Conservation (phyloP, 2,329 filamentous ascomycete species). For the Anisogramma anomala region DNA sequence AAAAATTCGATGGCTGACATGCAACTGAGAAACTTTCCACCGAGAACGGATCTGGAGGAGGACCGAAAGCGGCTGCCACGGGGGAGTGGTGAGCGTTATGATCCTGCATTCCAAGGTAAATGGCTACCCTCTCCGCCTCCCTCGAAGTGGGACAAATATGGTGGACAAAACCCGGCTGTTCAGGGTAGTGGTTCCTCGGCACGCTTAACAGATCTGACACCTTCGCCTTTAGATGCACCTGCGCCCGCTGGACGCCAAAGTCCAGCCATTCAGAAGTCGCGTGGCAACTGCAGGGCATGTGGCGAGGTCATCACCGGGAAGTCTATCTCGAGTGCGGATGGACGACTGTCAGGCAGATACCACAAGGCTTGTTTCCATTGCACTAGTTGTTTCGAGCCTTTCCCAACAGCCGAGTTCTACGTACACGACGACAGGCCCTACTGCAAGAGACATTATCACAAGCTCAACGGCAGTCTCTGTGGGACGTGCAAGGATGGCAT, state of each 20-base stretch:
- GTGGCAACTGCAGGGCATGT: conserved; percentile 78
- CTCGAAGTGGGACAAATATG: conserved; percentile 5
- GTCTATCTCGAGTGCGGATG: conserved; percentile 87
- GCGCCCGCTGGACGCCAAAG: conserved; percentile 25
- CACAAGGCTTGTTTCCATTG: conserved; percentile 95
- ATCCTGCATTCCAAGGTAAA: conserved; percentile 20
- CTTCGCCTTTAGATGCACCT: conserved; percentile 4
- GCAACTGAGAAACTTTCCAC: conserved; percentile 20
- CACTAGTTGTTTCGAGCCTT: conserved; percentile 67
- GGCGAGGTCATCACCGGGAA: conserved; percentile 70
- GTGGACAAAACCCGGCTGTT: conserved; percentile 24
- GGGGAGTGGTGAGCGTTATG: conserved; percentile 19
- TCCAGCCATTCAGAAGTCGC: conserved; percentile 31
- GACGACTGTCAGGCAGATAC: conserved; percentile 81
- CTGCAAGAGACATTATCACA: conserved; percentile 86
- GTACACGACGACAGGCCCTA: conserved; percentile 79
- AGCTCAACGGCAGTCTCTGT: conserved; percentile 79
- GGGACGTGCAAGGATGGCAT: conserved; percentile 71
- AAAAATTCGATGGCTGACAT: conserved; percentile 37
- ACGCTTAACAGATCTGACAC: conserved; percentile 5
- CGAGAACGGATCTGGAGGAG: conserved; percentile 23
- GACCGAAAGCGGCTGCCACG: conserved; percentile 15
- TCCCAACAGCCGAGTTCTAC: conserved; percentile 83
- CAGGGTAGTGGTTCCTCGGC: conserved; percentile 7
- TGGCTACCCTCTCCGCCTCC: conserved; percentile 10